phyloP scores from a whole-genome alignment of 202 grass and related monocot species.

The Schoenoplectus tabernaemontani region DNA sequence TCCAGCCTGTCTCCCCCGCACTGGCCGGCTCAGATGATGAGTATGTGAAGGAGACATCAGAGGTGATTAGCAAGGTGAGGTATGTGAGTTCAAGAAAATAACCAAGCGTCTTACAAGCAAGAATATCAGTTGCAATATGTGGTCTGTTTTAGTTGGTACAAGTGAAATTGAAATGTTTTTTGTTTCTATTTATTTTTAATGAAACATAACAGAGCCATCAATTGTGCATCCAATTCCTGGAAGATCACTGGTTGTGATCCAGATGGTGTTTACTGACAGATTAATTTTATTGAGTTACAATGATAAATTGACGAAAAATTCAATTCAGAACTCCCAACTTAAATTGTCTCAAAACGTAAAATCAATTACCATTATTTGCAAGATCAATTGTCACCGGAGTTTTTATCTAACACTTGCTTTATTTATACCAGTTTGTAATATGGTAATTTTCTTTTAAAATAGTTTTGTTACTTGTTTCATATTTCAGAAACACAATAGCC shows the following conservation, averaged over 20 bases:
- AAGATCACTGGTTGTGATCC: not conserved
- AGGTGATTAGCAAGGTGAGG: slow-evolving; percentile 91
- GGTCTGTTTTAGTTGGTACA: not conserved
- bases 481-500: slow-evolving; percentile 44
- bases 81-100: slow-evolving; percentile 5
- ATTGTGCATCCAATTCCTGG: not conserved
- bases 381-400: too few relatives aligned
- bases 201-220: not conserved
- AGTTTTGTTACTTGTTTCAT: not conserved
- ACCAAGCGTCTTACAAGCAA: not conserved
- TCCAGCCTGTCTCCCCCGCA: slow-evolving; percentile 24
- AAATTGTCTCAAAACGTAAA: too few relatives aligned
- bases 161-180: not conserved
- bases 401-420: too few relatives aligned
- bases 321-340: too few relatives aligned
- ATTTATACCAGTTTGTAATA: too few relatives aligned
- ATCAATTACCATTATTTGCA: too few relatives aligned
- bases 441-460: not conserved
- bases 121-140: too few relatives aligned
- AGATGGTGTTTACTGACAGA: too few relatives aligned
- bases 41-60: slow-evolving; percentile 83
- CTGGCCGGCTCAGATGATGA: slow-evolving; percentile 52
- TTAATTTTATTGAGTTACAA: too few relatives aligned
- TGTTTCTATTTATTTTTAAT: too few relatives aligned
- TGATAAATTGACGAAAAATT: too few relatives aligned